A percentile compares a stretch with the other conserved stretches of the same genome.
phyloP scores from a whole-genome alignment of 805 yeast genomes.

The Sungouiozyma ichnusensis region DNA sequence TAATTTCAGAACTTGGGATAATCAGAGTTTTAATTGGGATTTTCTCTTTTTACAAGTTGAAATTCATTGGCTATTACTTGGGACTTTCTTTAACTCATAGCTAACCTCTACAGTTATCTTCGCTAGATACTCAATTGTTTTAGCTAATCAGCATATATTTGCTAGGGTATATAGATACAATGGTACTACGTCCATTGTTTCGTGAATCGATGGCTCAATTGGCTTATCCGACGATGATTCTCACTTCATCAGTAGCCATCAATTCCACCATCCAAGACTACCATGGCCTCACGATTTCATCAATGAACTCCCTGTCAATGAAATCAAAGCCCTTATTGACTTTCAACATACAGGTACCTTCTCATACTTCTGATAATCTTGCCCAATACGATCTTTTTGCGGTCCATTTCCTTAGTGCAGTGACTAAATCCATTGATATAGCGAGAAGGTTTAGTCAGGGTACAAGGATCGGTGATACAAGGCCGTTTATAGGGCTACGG shows the following conservation, averaged over 20 bases:
- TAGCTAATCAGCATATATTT: too few species aligned
- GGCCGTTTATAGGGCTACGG: conserved; percentile 43
- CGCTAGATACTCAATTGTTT: too few species aligned
- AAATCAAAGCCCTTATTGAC: conserved; percentile 70
- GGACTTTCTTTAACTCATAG: not conserved
- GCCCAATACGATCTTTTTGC: conserved; percentile 55
- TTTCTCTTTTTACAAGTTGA: too few species aligned
- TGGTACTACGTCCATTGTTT: conserved; percentile 2
- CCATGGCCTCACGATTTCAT: conserved; percentile 73
- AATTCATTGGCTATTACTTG: too few species aligned
- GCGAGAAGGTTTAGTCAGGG: conserved; percentile 60
- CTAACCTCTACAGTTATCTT: too few species aligned
- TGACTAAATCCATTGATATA: conserved; percentile 39
- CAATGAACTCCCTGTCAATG: conserved; percentile 73
- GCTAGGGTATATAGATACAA: not conserved
- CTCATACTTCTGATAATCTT: conserved; percentile 61
- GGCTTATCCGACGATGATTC: conserved; percentile 46
- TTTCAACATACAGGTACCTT: conserved; percentile 80
- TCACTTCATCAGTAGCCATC: conserved; percentile 39
- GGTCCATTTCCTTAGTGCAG: conserved; percentile 65
- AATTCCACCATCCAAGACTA: conserved; percentile 13
- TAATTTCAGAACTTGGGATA: not conserved
- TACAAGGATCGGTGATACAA: conserved; percentile 24
- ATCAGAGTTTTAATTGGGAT: not conserved
- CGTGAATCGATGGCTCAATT: conserved; percentile 33